Evolutionary conservation across 2,329 filamentous ascomycete genomes (phyloP), one percentile per base, ranked within the genome.

Genomic region (Penicillium freii): DNA sequence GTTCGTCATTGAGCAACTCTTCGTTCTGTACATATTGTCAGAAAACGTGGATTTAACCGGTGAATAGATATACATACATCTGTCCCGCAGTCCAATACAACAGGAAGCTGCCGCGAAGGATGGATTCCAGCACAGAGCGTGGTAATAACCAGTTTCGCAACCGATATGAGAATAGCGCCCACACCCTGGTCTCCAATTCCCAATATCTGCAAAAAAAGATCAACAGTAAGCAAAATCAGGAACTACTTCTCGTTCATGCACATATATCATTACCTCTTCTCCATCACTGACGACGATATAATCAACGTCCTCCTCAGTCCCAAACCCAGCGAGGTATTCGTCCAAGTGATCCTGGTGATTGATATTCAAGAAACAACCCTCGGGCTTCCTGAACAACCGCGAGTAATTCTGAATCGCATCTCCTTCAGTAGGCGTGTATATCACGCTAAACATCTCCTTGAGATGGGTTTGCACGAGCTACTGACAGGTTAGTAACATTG

Each of bases 171-270:
- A 51, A 96, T 88, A 2, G 88, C 91, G 5, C 92, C 91, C 1
- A 91, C 88, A 1, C 92, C 92, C 75, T 96, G 91, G 68, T 96
- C 92, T 1, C 92, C 91, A 57, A 96, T 95, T 1, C 92, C 91
- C 0, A 96, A 81, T 46, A 96, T 96, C 75, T 92, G 80, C 5
- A 15, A 61, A 15, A 61, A 80, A 81, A 8, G 79, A 81, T 48
- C 4, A 13, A 2, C 9, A 19, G 8, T 19, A 27, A 46, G 73
- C 25, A 71, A 11, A 13, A 7, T 25, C 10, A 8, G 11, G 3
- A 2, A 15, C 5, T 5, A 11, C 10, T 7, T 6, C 8, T 13
- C 17, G 2, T 10, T 15, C 2, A 19, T 15, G 9, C 4, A 10
- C 13, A 7, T n/a, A 25, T 27, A 21, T 9, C 17, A 4, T 25